These are phyloP conservation scores for Hanseniaspora jakobsenii DNA, from an alignment of 805 yeast genomes.

Conservation along the genomic window DNA sequence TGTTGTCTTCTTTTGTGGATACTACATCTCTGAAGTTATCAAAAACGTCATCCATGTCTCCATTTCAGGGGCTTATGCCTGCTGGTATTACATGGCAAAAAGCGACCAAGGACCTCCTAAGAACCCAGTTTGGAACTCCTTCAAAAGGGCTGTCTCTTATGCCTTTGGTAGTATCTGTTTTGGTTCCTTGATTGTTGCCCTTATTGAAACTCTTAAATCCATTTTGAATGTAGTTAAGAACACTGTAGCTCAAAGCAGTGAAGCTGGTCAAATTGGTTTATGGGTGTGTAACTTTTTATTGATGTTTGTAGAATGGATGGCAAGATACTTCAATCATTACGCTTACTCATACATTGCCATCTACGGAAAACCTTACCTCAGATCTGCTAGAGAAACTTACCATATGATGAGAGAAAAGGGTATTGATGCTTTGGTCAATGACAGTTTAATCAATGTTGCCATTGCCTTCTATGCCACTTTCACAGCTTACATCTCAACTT, in stretches of 20 bases:
- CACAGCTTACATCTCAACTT: slow-evolving; percentile 53
- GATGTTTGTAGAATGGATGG: slow-evolving; percentile 62
- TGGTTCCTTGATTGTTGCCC: slow-evolving; percentile 62
- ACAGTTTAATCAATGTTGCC: slow-evolving; percentile 68
- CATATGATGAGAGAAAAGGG: slow-evolving; percentile 67
- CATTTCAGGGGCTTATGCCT: slow-evolving; percentile 73
- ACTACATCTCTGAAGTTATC: slow-evolving; percentile 68
- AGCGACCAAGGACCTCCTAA: slow-evolving; percentile 70
- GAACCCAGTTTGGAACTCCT: slow-evolving; percentile 70
- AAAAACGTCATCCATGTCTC: slow-evolving; percentile 71
- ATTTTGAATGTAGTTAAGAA: slow-evolving; percentile 32
- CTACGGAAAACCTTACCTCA: slow-evolving; percentile 67
- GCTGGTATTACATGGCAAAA: slow-evolving; percentile 75
- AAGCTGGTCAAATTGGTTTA: slow-evolving; percentile 40
- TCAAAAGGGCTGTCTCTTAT: slow-evolving; percentile 66
- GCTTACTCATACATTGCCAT: slow-evolving; percentile 80
- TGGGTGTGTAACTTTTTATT: slow-evolving; percentile 48
- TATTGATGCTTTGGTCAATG: slow-evolving; percentile 71
- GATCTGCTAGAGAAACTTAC: slow-evolving; percentile 74
- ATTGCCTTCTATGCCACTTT: slow-evolving; percentile 64
- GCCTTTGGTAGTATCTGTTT: slow-evolving; percentile 85
- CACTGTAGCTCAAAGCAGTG: slow-evolving; percentile 39
- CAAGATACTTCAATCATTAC: slow-evolving; percentile 77
- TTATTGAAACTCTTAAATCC: slow-evolving; percentile 56
- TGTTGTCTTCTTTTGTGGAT: slow-evolving; percentile 71